phyloP scores from a whole-genome alignment of 805 yeast species.

The Kregervanrija pseudodelftensis region DNA sequence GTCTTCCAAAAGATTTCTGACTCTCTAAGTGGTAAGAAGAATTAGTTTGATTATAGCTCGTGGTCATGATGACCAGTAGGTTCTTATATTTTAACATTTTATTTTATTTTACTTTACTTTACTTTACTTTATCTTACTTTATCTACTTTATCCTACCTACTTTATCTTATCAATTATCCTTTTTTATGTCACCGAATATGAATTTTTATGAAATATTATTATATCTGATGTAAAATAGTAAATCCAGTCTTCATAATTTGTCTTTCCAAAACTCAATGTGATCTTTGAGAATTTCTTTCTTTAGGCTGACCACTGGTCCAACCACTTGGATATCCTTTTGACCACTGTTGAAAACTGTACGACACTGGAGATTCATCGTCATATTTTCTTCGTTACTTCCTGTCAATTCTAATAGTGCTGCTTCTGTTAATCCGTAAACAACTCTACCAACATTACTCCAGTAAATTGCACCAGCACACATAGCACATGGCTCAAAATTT shows the following conservation, averaged over 20 bases:
- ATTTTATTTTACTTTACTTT: too few species aligned
- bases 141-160: too few species aligned
- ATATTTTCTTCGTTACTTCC: constrained; percentile 21
- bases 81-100: too few species aligned
- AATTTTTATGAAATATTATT: too few species aligned
- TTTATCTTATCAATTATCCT: too few species aligned
- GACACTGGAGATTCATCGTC: constrained; percentile 20
- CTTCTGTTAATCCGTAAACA: constrained; percentile 20
- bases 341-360: constrained; percentile 17
- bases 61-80: too few species aligned
- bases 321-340: constrained; percentile 22
- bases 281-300: constrained; percentile 16
- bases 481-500: constrained; percentile 26
- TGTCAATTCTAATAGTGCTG: constrained; percentile 16
- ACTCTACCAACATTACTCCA: constrained; percentile 25
- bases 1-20: constrained; percentile 64
- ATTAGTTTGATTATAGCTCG: not conserved
- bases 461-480: constrained; percentile 26
- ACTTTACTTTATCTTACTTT: too few species aligned
- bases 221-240: too few species aligned
- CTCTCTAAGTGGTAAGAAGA: constrained; percentile 49
- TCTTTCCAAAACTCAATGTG: constrained; percentile 21
- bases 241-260: too few species aligned
- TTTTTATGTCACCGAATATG: too few species aligned
- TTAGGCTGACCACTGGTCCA: constrained; percentile 21